Evolutionary conservation across 2,329 filamentous ascomycete genomes (phyloP), one percentile per base, ranked within the genome.

Genomic region (Myriosclerotinia scirpicola): DNA sequence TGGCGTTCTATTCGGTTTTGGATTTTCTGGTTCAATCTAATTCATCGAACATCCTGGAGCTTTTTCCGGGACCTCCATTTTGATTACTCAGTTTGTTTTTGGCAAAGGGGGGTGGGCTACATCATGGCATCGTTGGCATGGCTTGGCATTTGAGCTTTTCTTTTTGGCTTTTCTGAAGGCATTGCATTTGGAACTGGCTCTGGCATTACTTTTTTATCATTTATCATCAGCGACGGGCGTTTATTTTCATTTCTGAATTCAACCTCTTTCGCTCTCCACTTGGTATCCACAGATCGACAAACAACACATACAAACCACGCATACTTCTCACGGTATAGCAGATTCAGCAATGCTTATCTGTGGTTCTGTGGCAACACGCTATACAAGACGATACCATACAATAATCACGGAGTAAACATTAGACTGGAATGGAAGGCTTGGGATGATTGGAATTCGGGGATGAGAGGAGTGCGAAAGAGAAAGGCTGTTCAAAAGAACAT

Each of bases 211-310:
- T 64, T 38, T 22, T 50, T 20, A 38, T 60, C 50, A 38, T 50
- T 30, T 22, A 55, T 46, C 62, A 65, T 65, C 63, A 65, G 63
- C 63, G 63, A 65, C 53, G 26, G 63, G 63, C 54, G 63, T 65
- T 65, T 20, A 38, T 59, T 65, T 56, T 58, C 8, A 26, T 65
- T 65, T 48, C 52, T 59, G 30, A 38, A 36, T 65, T 59, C 53
- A 59, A 48, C 48, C 48, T 65, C 53, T 65, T 65, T 50, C 40
- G 53, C 50, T 63, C 58, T 14, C n/a, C 58, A 60, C 20, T 60
- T 60, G 44, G 58, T 50, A 50, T 60, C 20, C 42, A 38, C 58
- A 60, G 9, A 7, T 60, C 30, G 44, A 60, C 44, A 36, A 50
- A 46, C 55, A 38, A 46, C 58, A 60, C 52, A 54, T 46, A 60